Evolutionary conservation across 768 basidiomycete genomes (phyloP), one percentile per base, ranked within the genome.

Genomic region (Lactarius quietus): DNA sequence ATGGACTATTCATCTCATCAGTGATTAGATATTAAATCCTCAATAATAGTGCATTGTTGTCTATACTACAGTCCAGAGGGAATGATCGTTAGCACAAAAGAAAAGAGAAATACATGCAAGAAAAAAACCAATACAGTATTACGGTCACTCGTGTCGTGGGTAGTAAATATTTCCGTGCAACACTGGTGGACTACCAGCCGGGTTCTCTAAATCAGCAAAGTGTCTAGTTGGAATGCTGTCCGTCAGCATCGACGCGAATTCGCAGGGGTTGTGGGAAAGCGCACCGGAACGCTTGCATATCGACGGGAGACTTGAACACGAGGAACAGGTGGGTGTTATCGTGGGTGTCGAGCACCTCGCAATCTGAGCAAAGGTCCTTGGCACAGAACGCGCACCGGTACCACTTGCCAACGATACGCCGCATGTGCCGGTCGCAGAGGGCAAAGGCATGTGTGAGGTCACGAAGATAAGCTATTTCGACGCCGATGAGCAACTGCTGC

Each of bases 321-420:
- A 95, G 79, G 75, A 95, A 98, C 51, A 93, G 76, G 72, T 96
- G 95, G 1, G 84, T 86, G 65, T 84, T 80, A 70, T 95, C 84
- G 72, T 97, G 95, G 53, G 89, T 88, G 71, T 93, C 93, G 31
- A 90, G 77, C 54, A 78, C 81, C 74, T 95, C 90, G 70, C 95
- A 96, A 35, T 82, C 82, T 48, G 86, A 86, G 76, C 95, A 97
- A n/a, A 96, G 78, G 73, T 98, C 95, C 69, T 84, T 87, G 7
- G 82, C 82, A 72, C 95, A 97, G 72, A 93, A 92, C 5, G 86
- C 93, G 72, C 95, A 98, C 69, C 90, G 84, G 76, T 88, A 90
- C 95, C 95, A 98, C 69, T 86, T 84, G 18, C 95, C 95, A n/a
- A 80, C 77, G 61, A 97, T 95, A 57, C 81, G 83, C 29, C 81